A percentile compares a stretch with the other conserved stretches of the same genome.
Conservation (phyloP, 352 stramenopile species). For the Globisporangium heterothallicum region DNA sequence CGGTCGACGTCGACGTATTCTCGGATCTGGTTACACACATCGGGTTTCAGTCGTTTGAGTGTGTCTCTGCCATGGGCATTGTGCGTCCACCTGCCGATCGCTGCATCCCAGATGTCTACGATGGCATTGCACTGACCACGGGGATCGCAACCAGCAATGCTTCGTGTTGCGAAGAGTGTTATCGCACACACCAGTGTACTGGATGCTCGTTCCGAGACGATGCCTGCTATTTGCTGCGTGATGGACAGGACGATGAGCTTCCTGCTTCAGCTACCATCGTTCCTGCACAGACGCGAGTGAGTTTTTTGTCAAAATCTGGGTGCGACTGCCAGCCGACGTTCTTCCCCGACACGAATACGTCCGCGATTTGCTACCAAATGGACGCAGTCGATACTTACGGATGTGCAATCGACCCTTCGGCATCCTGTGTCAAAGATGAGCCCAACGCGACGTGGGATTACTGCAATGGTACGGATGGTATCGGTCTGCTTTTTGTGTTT, state of each 20-base stretch:
- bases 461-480: slow-evolving; percentile 32
- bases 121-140: slow-evolving; percentile 7
- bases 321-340: slow-evolving; percentile 22
- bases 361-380: slow-evolving; percentile 18
- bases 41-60: slow-evolving; percentile 11
- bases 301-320: slow-evolving; percentile 18
- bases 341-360: slow-evolving; percentile 1
- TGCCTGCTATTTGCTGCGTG: slow-evolving; percentile 13
- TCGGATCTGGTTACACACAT: neutral
- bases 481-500: neutral
- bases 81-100: neutral
- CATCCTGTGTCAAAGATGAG: slow-evolving; percentile 13
- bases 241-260: slow-evolving; percentile 10
- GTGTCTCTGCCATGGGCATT: slow-evolving; percentile 17
- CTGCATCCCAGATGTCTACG: slow-evolving; percentile 7
- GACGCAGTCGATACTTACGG: slow-evolving; percentile 1
- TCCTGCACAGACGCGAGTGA: slow-evolving; percentile 2
- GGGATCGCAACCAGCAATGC: neutral
- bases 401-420: slow-evolving; percentile 20
- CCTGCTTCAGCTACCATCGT: neutral
- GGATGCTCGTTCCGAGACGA: slow-evolving; percentile 7
- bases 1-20: neutral
- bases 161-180: slow-evolving; percentile 15
- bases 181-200: slow-evolving; percentile 7
- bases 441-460: slow-evolving; percentile 20